Percentiles rank a stretch among this genome's conserved stretches.
These are phyloP conservation scores for Laguncularia racemosa DNA, from an alignment of 345 rosid genomes.

Conservation along the genomic window DNA sequence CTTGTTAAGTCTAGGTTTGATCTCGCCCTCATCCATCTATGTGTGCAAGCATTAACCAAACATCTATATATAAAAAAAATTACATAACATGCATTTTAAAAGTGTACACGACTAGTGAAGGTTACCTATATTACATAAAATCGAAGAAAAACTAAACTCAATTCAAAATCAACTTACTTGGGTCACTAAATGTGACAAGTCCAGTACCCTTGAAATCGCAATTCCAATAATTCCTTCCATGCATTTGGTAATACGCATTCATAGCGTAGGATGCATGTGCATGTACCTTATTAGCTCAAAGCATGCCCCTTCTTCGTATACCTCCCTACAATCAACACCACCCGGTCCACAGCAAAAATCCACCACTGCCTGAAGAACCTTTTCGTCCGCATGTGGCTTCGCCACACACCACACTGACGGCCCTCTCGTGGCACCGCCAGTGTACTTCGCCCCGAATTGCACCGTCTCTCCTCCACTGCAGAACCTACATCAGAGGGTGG, in stretches of 20 bases:
- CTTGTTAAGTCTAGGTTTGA: too few relatives aligned
- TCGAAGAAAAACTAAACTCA: background rate
- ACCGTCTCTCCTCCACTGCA: constrained; percentile 24
- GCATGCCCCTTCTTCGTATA: constrained; percentile 37
- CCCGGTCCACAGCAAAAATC: constrained; percentile 63
- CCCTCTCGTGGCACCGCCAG: constrained; percentile 20
- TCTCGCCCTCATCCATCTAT: too few relatives aligned
- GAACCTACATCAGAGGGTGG: constrained; percentile 21
- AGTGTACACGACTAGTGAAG: too few relatives aligned
- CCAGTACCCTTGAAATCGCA: constrained; percentile 67
- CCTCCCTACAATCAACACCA: constrained; percentile 63
- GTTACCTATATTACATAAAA: background rate
- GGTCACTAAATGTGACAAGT: constrained; percentile 57
- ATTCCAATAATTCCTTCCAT: constrained; percentile 72
- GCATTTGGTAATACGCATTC: constrained; percentile 66
- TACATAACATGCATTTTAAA: too few relatives aligned
- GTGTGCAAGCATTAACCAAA: too few relatives aligned
- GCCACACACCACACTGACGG: constrained; percentile 76
- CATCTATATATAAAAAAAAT: too few relatives aligned
- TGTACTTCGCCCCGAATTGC: constrained; percentile 22
- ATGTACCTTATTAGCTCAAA: constrained; percentile 41
- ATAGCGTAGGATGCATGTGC: constrained; percentile 64
- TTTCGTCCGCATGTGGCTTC: constrained; percentile 58
- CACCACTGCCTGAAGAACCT: constrained; percentile 43
- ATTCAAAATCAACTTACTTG: constrained; percentile 31